Evolutionary conservation across 371 early-diverging fungal species (phyloP).

Genomic region (Zychaea mexicana): DNA sequence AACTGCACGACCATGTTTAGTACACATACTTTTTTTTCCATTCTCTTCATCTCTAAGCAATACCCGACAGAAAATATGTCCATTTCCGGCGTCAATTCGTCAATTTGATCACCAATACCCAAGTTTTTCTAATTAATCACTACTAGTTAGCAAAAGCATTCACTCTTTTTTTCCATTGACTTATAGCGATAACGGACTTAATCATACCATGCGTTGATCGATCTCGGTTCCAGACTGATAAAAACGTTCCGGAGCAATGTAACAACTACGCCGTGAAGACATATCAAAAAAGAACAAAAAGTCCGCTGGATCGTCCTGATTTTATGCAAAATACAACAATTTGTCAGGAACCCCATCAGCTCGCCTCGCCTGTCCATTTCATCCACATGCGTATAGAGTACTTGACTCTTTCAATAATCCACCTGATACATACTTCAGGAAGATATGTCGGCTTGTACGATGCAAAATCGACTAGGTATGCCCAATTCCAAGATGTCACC

Average conservation of each 20-base stretch:
- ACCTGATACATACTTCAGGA: conserved; percentile 77
- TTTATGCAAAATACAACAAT: not conserved
- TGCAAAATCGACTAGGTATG: conserved; percentile 86
- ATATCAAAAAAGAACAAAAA: conserved; percentile 95
- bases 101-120: conserved; percentile 35
- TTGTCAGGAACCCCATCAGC: not conserved
- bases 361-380: not conserved
- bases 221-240: conserved; percentile 71
- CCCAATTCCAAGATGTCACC: conserved; percentile 91
- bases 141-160: too few species aligned
- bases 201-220: conserved; percentile 56
- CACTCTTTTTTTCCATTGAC: too few species aligned
- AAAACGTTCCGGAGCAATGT: conserved; percentile 96
- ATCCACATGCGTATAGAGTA: not conserved
- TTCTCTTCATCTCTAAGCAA: too few species aligned
- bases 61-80: conserved; percentile 95
- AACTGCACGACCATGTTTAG: conserved; percentile 50
- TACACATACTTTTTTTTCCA: not conserved
- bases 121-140: conserved; percentile 27
- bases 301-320: conserved; percentile 90
- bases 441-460: conserved; percentile 89
- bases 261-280: conserved; percentile 84
- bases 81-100: conserved; percentile 80
- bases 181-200: not conserved
- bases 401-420: too few species aligned